A percentile compares a stretch with the other conserved stretches of the same genome.
Conservation (phyloP, 495 filamentous ascomycete genomes). For the Aspergillus kassunensis region DNA sequence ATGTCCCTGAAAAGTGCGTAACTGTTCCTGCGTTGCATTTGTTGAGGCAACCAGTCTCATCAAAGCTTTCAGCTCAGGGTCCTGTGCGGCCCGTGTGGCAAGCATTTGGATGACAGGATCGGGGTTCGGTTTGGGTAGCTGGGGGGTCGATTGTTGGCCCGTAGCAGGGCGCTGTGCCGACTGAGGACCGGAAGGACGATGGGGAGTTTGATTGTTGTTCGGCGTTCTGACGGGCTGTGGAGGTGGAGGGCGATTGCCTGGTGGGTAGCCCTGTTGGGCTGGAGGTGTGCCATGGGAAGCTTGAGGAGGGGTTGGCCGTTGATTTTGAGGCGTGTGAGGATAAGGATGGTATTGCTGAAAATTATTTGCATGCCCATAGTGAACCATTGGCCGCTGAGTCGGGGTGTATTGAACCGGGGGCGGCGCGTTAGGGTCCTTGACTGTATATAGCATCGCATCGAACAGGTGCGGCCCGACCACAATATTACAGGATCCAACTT, state of each 20-base stretch:
- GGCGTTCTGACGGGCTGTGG: constrained; percentile 23
- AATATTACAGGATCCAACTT: constrained; percentile 74
- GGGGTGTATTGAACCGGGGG: constrained; percentile 42
- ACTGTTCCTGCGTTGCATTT: constrained; percentile 71
- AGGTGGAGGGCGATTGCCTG: constrained; percentile 24
- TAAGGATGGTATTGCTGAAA: constrained; percentile 48
- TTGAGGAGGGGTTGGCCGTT: constrained; percentile 21
- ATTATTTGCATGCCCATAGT: constrained; percentile 63
- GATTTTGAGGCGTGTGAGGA: constrained; percentile 35
- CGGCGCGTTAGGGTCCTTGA: constrained; percentile 65
- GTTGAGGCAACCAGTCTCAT: constrained; percentile 95
- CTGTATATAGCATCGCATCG: constrained; percentile 78
- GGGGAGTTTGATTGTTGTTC: constrained; percentile 28
- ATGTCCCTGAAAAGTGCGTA: constrained; percentile 84
- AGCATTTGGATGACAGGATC: constrained; percentile 96
- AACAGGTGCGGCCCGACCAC: constrained; percentile 89
- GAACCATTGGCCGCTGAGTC: constrained; percentile 59
- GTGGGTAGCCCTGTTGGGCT: constrained; percentile 19
- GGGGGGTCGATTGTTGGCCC: constrained; percentile 30
- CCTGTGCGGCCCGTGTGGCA: constrained; percentile 78
- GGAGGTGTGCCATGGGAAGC: constrained; percentile 13
- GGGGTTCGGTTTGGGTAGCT: constrained; percentile 52
- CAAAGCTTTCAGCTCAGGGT: constrained; percentile 85
- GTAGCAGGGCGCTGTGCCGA: constrained; percentile 31
- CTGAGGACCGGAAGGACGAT: constrained; percentile 30